Conservation (phyloP, 495 filamentous ascomycete species). For the Annulohypoxylon nitens region DNA sequence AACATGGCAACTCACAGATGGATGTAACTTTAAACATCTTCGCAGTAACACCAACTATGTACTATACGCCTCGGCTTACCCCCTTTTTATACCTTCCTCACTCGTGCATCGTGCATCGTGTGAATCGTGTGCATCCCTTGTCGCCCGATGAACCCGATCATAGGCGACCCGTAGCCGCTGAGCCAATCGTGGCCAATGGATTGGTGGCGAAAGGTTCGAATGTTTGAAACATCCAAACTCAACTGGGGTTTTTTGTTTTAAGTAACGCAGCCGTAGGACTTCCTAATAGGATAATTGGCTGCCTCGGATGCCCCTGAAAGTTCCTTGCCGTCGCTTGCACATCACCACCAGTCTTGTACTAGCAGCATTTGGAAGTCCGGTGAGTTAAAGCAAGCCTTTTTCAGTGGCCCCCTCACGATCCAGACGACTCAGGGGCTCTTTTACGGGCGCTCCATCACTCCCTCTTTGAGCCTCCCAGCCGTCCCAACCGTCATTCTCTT, state of each 20-base stretch:
- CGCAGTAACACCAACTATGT: too few relatives aligned
- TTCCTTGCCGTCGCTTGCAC: constrained; percentile 22
- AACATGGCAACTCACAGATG: background rate
- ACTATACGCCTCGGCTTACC: background rate
- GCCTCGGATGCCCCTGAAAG: constrained; percentile 16
- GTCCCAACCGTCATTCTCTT: constrained; percentile 8
- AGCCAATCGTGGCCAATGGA: constrained; percentile 37
- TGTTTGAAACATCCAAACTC: constrained; percentile 27
- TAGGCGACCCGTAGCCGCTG: background rate
- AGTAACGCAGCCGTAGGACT: background rate
- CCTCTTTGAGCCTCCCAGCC: background rate
- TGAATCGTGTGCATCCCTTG: background rate
- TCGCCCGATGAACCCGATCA: constrained; percentile 3
- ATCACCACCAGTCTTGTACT: constrained; percentile 45
- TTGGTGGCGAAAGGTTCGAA: constrained; percentile 6
- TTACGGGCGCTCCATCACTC: background rate
- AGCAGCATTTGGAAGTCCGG: constrained; percentile 22
- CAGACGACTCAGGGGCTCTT: constrained; percentile 27
- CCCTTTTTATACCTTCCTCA: background rate
- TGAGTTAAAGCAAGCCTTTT: constrained; percentile 21
- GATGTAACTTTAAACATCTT: background rate
- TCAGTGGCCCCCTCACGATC: background rate
- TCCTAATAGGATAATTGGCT: constrained; percentile 31
- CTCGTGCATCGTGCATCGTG: background rate
- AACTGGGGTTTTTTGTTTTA: constrained; percentile 24